Conservation (phyloP, 2,329 filamentous ascomycete genomes). For the Leptographium galeiforme region DNA sequence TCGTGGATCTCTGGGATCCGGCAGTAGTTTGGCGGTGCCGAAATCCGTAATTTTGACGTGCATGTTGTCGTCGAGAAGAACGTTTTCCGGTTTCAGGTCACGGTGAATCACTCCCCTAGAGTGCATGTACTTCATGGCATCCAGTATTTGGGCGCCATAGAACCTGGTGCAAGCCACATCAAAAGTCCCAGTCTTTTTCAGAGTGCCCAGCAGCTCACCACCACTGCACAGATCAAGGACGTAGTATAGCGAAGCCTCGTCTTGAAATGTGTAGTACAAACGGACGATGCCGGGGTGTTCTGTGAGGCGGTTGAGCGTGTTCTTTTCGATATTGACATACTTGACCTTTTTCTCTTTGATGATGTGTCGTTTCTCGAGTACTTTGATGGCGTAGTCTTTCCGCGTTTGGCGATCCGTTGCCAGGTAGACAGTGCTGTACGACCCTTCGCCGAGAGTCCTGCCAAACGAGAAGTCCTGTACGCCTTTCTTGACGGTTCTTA, state of each 20-base stretch:
- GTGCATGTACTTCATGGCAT: constrained; percentile 97
- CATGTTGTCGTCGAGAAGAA: constrained; percentile 88
- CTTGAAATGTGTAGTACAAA: constrained; percentile 97
- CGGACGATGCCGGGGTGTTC: constrained; percentile 95
- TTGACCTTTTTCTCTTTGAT: constrained; percentile 99
- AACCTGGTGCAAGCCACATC: constrained; percentile 90
- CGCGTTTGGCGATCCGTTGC: constrained; percentile 87
- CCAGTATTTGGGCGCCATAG: constrained; percentile 90
- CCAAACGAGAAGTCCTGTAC: constrained; percentile 96
- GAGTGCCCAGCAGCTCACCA: constrained; percentile 78
- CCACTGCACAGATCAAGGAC: constrained; percentile 87
- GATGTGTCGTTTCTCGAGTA: constrained; percentile 95
- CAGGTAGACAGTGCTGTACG: constrained; percentile 89
- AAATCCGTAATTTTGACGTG: constrained; percentile 99
- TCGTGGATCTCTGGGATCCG: constrained; percentile 37
- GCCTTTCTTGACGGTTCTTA: constrained; percentile 85
- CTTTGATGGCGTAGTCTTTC: constrained; percentile 96
- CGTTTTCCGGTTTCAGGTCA: constrained; percentile 93
- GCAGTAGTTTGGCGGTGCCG: constrained; percentile 89
- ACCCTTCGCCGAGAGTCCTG: constrained; percentile 81
- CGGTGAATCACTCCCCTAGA: constrained; percentile 89
- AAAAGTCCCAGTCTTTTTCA: constrained; percentile 91
- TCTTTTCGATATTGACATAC: constrained; percentile 99
- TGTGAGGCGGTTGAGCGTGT: constrained; percentile 88
- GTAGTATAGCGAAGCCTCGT: constrained; percentile 91